A percentile compares a stretch with the other conserved stretches of the same genome.
Conservation (phyloP, 2,329 filamentous ascomycete genomes). For the Ceratocystis diversiconidia region DNA sequence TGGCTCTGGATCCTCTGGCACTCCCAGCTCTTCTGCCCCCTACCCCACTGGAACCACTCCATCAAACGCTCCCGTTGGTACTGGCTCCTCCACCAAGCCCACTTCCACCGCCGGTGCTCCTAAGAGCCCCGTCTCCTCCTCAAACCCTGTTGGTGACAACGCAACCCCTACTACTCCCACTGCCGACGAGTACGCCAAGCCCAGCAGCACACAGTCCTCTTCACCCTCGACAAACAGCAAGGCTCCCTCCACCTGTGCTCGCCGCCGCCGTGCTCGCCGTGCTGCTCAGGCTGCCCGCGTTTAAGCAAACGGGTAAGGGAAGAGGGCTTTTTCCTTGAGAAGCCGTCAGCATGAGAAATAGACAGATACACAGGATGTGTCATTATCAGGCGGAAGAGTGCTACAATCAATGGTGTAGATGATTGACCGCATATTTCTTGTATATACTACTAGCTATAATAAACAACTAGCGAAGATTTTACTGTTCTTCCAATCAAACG, state of each 20-base stretch:
- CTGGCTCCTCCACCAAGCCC: background rate
- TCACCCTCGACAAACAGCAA: background rate
- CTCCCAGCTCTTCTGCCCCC: background rate
- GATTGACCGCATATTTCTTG: background rate
- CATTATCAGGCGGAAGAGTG: too few relatives aligned
- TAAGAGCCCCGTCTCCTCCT: background rate
- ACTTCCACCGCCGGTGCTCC: too few relatives aligned
- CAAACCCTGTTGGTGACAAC: background rate
- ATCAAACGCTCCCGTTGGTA: slow-evolving; percentile 10
- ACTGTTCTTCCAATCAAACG: background rate
- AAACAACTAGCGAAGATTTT: background rate
- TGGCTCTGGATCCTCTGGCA: background rate
- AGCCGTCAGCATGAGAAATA: too few relatives aligned
- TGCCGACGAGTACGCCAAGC: background rate
- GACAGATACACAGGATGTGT: too few relatives aligned
- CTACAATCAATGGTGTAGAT: too few relatives aligned
- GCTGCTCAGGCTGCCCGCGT: slow-evolving; percentile 2
- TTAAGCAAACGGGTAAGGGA: background rate
- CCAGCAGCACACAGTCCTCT: background rate
- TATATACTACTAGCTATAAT: background rate
- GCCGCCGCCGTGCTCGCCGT: slow-evolving; percentile 11
- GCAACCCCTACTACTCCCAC: slow-evolving; percentile 8
- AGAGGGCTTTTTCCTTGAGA: background rate
- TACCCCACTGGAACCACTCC: slow-evolving; percentile 10
- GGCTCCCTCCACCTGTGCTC: background rate